These are phyloP conservation scores for Mortierella sp. DNA, from an alignment of 371 early-diverging fungal species.

Conservation along the genomic window DNA sequence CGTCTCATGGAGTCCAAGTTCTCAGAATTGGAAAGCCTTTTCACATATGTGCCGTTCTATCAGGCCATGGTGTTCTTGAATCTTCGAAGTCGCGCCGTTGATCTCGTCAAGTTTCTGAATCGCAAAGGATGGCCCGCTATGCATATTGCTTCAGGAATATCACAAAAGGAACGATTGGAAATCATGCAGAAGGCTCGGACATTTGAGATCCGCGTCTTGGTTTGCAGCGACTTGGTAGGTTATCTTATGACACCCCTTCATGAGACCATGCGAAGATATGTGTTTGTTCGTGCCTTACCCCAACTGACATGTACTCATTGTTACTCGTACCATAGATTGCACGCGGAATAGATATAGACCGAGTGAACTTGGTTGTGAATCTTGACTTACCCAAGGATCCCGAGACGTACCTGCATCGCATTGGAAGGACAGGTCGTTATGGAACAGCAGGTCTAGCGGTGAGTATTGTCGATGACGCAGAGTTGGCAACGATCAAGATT, in stretches of 20 bases:
- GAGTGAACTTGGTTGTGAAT: conserved; percentile 74
- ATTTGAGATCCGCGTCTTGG: conserved; percentile 75
- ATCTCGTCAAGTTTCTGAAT: conserved; percentile 65
- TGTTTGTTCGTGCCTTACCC: no score
- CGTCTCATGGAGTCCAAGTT: conserved; percentile 63
- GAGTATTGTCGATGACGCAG: conserved; percentile 54
- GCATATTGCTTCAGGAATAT: conserved; percentile 63
- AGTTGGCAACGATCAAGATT: conserved; percentile 44
- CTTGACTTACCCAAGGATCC: conserved; percentile 68
- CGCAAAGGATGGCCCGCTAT: conserved; percentile 69
- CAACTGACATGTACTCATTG: not conserved
- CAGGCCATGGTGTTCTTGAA: conserved; percentile 76
- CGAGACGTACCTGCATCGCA: conserved; percentile 74
- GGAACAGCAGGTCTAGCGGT: conserved; percentile 59
- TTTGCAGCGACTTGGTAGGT: conserved; percentile 81
- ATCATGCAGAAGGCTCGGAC: conserved; percentile 74
- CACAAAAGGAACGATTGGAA: conserved; percentile 66
- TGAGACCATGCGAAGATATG: no score
- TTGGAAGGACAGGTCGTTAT: conserved; percentile 80
- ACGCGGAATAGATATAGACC: conserved; percentile 72
- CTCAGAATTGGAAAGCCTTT: conserved; percentile 57
- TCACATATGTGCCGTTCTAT: conserved; percentile 68
- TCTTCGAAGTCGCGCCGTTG: conserved; percentile 62
- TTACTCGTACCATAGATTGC: conserved; percentile 51
- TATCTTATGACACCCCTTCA: not conserved